Evolutionary conservation across 805 yeast species (phyloP).

Genomic region (Phaffomyces antillensis): DNA sequence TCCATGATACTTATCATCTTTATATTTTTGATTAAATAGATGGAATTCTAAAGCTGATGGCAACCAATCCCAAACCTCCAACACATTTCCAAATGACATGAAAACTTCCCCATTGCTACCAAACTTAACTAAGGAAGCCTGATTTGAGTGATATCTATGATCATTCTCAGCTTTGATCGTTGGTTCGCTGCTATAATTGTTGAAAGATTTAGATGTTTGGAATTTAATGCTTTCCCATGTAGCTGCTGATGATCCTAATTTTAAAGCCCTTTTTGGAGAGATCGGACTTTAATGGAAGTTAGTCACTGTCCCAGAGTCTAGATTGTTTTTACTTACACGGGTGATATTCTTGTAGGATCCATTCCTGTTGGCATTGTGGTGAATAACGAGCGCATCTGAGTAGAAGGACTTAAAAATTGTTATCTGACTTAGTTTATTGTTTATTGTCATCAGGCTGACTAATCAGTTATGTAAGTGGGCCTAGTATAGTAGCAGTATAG

Average conservation of each 20-base stretch:
- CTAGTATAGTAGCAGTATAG: too few relatives aligned
- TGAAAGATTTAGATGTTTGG: conserved; percentile 1
- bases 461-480: too few relatives aligned
- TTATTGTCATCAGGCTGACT: too few relatives aligned
- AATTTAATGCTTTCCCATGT: conserved; percentile 24
- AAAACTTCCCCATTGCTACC: conserved; percentile 34
- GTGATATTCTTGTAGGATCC: conserved; percentile 23
- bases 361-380: conserved; percentile 23
- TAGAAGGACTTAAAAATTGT: not conserved
- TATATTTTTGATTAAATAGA: not conserved
- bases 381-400: conserved; percentile 9
- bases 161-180: conserved; percentile 5
- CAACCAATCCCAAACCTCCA: conserved; percentile 37
- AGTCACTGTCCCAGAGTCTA: too few relatives aligned
- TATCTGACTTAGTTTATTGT: not conserved
- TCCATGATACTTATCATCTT: conserved; percentile 7
- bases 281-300: conserved; percentile 8
- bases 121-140: conserved; percentile 19
- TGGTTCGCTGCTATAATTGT: not conserved
- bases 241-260: conserved; percentile 21
- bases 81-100: conserved; percentile 19
- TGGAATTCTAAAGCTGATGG: conserved; percentile 19
- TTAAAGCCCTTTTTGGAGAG: conserved; percentile 16
- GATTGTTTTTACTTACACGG: conserved; percentile 14
- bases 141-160: not conserved